Percentiles rank a stretch among this genome's conserved stretches.
Conservation (phyloP, 345 rosid genomes). For the Gossypium sturtianum region DNA sequence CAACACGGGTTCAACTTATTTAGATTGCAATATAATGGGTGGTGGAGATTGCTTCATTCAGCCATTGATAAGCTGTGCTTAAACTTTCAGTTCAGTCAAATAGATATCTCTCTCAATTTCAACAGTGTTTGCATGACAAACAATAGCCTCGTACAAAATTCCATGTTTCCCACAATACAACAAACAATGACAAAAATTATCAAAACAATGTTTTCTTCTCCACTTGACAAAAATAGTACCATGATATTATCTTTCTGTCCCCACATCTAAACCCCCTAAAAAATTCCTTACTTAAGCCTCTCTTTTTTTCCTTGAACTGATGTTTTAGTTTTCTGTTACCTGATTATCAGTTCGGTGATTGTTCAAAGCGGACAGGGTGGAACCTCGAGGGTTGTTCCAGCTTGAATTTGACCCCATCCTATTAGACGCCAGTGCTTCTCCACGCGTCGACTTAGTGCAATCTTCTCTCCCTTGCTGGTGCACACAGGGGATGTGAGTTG, state of each 20-base stretch:
- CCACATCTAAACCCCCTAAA: neutral
- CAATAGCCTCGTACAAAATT: no score
- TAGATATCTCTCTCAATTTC: no score
- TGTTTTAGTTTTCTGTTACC: neutral
- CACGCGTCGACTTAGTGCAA: slow-evolving; percentile 74
- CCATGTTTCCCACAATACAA: no score
- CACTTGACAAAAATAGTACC: slow-evolving; percentile 48
- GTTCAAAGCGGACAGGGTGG: slow-evolving; percentile 53
- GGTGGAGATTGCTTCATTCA: no score
- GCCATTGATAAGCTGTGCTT: no score
- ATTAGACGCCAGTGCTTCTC: slow-evolving; percentile 97
- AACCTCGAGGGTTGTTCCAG: slow-evolving; percentile 67
- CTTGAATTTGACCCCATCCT: slow-evolving; percentile 97
- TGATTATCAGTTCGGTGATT: neutral
- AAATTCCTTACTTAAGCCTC: neutral
- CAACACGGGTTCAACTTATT: no score
- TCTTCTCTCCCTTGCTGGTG: slow-evolving; percentile 86
- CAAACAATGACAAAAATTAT: neutral
- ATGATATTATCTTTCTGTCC: slow-evolving; percentile 30
- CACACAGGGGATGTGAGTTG: slow-evolving; percentile 72
- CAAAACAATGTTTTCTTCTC: slow-evolving; percentile 38
- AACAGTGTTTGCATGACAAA: no score
- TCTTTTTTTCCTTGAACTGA: neutral
- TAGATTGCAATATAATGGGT: no score
- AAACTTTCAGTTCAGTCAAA: no score